Evolutionary conservation across 768 basidiomycete genomes (phyloP), one percentile per base, ranked within the genome.

Genomic region (Coprinopsis strossmayeri): DNA sequence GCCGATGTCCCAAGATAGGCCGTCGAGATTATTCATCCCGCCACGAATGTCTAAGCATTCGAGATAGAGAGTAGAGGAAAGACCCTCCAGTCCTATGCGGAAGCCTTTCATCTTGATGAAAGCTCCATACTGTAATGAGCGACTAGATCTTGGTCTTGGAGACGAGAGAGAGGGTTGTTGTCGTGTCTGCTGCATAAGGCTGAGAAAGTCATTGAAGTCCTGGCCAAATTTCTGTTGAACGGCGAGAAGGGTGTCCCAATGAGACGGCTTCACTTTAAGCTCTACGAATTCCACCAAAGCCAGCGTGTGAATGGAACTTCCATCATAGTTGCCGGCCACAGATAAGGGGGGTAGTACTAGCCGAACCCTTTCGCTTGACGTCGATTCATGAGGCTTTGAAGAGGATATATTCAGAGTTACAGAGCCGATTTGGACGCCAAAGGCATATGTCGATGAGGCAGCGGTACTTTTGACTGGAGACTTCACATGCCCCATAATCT

Each of bases 171-270:
- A 37, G 41, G 57, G 59, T n/a, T 59, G 48, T 3, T 53, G 30
- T 23, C 79, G 78, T 10, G 77, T 84, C 58, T 87, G 74, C 53
- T 78, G 76, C 26, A 89, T 70, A 42, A 92, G 61, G 4, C 73
- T 65, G 11, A 92, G 64, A 23, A 92, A 69, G 51, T 93, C 91
- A 53, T 86, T 84, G 64, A 92, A 87, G 64, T 93, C 91, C 57
- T 86, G 84, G 4, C 88, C 91, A 50, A 92, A 92, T 59, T 91
- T 91, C 54, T 89, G 87, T 58, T 91, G 91, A 7, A 94, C 85
- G 3, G 77, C 78, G 2, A 93, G 73, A 2, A 92, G 63, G 3
- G 85, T 87, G 59, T 94, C 91, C 80, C 88, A 84, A 57, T 91
- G 82, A 0, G 80, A 78, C 3, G 88, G 87, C 57, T 87, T 91